Conservation (phyloP, 106 monocot genomes). For the Vanilla planifolia region DNA sequence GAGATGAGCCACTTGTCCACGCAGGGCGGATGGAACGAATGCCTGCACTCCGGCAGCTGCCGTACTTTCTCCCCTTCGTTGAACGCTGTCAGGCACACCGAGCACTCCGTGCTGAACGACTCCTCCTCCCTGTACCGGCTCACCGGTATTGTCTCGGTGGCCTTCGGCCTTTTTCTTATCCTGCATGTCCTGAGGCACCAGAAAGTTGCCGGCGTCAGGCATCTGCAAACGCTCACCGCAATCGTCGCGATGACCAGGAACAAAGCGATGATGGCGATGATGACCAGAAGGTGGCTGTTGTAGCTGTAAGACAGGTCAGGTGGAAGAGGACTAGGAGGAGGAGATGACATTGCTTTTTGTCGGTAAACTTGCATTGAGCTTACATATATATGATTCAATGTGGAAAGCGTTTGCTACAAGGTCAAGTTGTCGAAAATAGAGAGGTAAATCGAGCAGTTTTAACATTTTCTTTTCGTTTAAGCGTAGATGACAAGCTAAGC, state of each 20-base stretch:
- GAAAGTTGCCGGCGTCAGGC: not conserved
- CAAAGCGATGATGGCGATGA: not conserved
- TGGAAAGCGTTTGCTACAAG: no score
- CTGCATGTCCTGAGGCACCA: not conserved
- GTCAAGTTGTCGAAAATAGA: no score
- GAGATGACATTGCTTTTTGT: not conserved
- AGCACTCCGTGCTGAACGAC: conserved; percentile 14
- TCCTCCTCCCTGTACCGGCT: not conserved
- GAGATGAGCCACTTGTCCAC: conserved; percentile 16
- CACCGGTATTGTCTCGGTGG: conserved; percentile 1
- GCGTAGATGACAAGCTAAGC: no score
- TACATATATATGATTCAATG: no score
- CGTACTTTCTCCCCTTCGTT: conserved; percentile 15
- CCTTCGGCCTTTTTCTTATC: not conserved
- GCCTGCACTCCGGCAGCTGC: conserved; percentile 18
- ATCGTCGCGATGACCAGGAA: not conserved
- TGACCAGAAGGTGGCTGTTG: conserved; percentile 1
- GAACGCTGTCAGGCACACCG: conserved; percentile 17
- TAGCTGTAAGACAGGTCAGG: not conserved
- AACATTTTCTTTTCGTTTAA: no score
- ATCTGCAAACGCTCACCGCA: not conserved
- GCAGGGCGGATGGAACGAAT: conserved; percentile 13
- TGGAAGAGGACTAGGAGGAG: not conserved
- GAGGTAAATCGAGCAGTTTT: no score
- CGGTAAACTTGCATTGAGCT: no score